Conservation (phyloP, 352 stramenopile genomes). For the Pythium diclinum region DNA sequence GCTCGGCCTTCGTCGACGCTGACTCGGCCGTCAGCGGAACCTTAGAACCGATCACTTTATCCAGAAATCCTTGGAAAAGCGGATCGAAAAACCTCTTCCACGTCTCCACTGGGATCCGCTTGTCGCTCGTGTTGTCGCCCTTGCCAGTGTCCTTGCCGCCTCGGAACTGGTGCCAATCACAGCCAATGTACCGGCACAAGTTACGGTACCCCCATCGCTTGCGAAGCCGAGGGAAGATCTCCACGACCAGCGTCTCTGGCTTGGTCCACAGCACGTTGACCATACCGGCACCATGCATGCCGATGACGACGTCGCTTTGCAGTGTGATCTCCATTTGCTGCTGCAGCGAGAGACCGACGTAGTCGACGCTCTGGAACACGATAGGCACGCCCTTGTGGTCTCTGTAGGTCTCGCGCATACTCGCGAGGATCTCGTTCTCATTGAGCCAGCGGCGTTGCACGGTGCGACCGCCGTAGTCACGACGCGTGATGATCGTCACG, state of each 20-base stretch:
- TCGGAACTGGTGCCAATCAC: conserved; percentile 49
- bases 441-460: conserved; percentile 33
- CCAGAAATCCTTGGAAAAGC: conserved; percentile 26
- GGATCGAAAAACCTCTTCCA: conserved; percentile 53
- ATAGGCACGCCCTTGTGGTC: conserved; percentile 19
- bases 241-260: conserved; percentile 47
- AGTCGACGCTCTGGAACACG: conserved; percentile 60
- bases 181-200: conserved; percentile 65
- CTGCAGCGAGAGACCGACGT: conserved; percentile 42
- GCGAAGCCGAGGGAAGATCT: conserved; percentile 61
- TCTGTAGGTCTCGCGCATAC: conserved; percentile 22
- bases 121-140: conserved; percentile 44
- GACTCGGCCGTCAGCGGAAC: neutral
- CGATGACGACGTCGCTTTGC: conserved; percentile 71
- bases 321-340: conserved; percentile 64
- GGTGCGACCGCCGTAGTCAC: conserved; percentile 24
- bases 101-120: conserved; percentile 44
- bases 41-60: neutral
- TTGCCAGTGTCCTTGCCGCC: conserved; percentile 25
- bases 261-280: conserved; percentile 71
- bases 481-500: conserved; percentile 33
- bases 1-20: neutral
- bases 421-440: conserved; percentile 27
- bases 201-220: conserved; percentile 69
- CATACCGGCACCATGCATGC: conserved; percentile 78